Percentiles rank a stretch among this genome's conserved stretches.
phyloP scores from a whole-genome alignment of 73 alveolate genomes.

The Tetrahymena borealis region DNA sequence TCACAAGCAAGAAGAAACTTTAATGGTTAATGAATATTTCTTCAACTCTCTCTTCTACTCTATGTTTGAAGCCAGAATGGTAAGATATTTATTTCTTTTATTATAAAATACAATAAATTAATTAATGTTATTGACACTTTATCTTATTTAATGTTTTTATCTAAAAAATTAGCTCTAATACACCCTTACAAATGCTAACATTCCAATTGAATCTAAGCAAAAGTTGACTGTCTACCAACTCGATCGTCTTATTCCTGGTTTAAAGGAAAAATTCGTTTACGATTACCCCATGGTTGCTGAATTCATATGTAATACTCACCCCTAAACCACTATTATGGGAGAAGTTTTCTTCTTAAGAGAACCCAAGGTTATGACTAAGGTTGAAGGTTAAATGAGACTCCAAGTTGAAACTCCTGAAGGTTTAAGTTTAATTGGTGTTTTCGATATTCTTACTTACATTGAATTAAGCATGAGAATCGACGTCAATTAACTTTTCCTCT shows the following conservation, averaged over 20 bases:
- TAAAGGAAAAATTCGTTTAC: neutral
- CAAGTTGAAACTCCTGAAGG: neutral
- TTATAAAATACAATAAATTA: neutral
- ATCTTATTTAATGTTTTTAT: neutral
- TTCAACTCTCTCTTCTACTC: neutral
- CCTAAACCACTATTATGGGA: neutral
- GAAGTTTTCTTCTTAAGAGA: neutral
- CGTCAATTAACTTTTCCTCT: neutral
- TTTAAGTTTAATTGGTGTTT: neutral
- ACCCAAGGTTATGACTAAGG: slow-evolving; percentile 3
- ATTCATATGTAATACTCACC: neutral
- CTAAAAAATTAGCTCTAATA: neutral
- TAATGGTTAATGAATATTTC: neutral
- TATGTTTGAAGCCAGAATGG: neutral
- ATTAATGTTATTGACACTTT: neutral
- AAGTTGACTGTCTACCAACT: neutral
- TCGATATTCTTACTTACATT: neutral
- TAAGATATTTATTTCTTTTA: neutral
- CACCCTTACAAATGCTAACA: neutral
- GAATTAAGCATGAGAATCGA: neutral
- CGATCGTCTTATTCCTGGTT: neutral
- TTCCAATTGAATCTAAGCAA: neutral
- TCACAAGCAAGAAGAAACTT: neutral
- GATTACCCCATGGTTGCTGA: neutral
- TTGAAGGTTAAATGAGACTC: neutral